Evolutionary conservation across 2,329 filamentous ascomycete genomes (phyloP).

Genomic region (Monilinia polystroma): DNA sequence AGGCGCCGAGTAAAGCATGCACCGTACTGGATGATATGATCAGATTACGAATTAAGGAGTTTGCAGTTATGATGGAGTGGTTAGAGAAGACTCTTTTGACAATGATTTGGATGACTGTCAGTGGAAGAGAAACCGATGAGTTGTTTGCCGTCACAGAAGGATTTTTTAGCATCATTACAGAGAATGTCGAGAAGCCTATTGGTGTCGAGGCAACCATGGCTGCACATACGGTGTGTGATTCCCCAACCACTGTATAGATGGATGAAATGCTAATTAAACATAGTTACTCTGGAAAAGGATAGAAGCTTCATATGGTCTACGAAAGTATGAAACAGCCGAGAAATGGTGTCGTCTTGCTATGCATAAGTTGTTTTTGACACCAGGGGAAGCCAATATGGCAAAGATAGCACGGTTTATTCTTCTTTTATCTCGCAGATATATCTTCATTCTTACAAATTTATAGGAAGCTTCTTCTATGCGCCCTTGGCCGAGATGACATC

Average conservation of each 20-base stretch:
- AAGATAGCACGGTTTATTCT: conserved; percentile 62
- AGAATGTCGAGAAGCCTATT: conserved; percentile 49
- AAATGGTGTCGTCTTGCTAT: conserved; percentile 71
- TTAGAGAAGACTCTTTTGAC: conserved; percentile 68
- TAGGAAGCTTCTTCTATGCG: conserved; percentile 73
- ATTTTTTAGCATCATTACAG: conserved; percentile 49
- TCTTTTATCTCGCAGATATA: conserved; percentile 10
- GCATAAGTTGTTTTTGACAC: conserved; percentile 63
- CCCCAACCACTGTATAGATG: neutral
- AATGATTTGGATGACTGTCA: conserved; percentile 63
- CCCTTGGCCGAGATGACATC: conserved; percentile 57
- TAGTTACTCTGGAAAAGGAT: conserved; percentile 80
- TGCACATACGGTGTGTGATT: conserved; percentile 59
- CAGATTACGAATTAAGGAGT: conserved; percentile 50
- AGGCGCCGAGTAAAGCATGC: conserved; percentile 50
- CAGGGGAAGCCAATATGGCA: conserved; percentile 63
- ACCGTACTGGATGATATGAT: conserved; percentile 64
- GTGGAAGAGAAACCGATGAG: conserved; percentile 43
- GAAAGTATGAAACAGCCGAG: conserved; percentile 55
- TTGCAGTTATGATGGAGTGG: conserved; percentile 53
- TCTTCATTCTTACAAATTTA: neutral
- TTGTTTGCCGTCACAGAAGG: conserved; percentile 43
- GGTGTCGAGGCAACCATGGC: conserved; percentile 62
- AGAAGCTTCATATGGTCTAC: conserved; percentile 56
- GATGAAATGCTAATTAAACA: conserved; percentile 24